phyloP scores from a whole-genome alignment of 164 flowering plant species.

The Euptelea pleiosperma region DNA sequence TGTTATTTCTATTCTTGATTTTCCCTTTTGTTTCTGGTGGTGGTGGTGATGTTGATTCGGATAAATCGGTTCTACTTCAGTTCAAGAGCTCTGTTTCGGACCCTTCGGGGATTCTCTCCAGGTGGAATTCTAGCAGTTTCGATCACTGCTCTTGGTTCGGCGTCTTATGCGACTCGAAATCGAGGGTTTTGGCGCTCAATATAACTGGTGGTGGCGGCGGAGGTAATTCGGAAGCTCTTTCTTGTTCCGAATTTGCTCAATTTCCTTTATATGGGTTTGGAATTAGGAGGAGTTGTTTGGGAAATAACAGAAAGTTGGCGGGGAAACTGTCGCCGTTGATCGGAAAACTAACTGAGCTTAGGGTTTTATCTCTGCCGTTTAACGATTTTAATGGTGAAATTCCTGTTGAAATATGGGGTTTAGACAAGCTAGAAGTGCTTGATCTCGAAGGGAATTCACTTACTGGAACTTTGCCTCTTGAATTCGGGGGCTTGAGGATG shows the following conservation, averaged over 20 bases:
- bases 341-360: conserved; percentile 45
- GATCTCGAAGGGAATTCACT: conserved; percentile 70
- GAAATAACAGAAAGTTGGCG: conserved; percentile 23
- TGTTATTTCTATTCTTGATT: conserved; percentile 10
- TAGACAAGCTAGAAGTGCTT: conserved; percentile 52
- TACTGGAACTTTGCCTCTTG: conserved; percentile 39
- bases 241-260: conserved; percentile 26
- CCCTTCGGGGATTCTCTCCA: conserved; percentile 47
- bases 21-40: conserved; percentile 2
- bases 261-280: conserved; percentile 39
- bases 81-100: conserved; percentile 53
- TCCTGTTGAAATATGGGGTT: conserved; percentile 55
- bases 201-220: conserved; percentile 27
- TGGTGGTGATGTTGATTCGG: conserved; percentile 18
- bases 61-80: conserved; percentile 39
- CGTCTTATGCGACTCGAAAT: conserved; percentile 50
- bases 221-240: conserved; percentile 26
- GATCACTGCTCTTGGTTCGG: conserved; percentile 69
- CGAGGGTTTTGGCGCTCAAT: conserved; percentile 41
- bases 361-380: conserved; percentile 62
- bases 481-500: conserved; percentile 37
- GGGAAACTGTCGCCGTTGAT: conserved; percentile 48
- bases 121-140: conserved; percentile 36
- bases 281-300: conserved; percentile 25
- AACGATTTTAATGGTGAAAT: conserved; percentile 53